Evolutionary conservation across 2,329 filamentous ascomycete genomes (phyloP).

Genomic region (Monosporascus sp.): DNA sequence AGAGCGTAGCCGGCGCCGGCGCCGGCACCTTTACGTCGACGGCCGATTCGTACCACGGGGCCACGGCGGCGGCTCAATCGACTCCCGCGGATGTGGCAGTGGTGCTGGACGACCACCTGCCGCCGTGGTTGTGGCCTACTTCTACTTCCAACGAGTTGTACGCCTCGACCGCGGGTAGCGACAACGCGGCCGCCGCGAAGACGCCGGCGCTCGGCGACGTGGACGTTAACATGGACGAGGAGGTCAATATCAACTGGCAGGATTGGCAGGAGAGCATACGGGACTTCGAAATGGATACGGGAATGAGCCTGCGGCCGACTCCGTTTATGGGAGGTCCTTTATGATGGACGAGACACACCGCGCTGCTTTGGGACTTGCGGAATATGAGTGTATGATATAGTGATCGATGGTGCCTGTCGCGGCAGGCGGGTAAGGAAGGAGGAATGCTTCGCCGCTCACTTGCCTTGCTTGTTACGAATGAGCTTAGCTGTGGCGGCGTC

Average conservation of each 20-base stretch:
- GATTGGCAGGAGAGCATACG: conserved; percentile 40
- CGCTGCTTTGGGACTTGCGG: too few species aligned
- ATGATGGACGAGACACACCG: background rate
- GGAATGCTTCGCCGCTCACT: background rate
- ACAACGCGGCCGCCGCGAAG: conserved; percentile 19
- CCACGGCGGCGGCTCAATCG: conserved; percentile 13
- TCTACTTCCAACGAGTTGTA: conserved; percentile 6
- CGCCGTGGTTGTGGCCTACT: conserved; percentile 38
- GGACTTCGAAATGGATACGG: conserved; percentile 29
- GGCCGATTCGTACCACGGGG: conserved; percentile 1
- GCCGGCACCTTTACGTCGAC: conserved; percentile 4
- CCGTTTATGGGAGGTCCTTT: conserved; percentile 25
- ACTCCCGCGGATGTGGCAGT: background rate
- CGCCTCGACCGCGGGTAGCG: background rate
- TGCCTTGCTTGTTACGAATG: too few species aligned
- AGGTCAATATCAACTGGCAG: conserved; percentile 41
- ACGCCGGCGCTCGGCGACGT: conserved; percentile 23
- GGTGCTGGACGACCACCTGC: conserved; percentile 27
- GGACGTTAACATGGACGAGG: conserved; percentile 29
- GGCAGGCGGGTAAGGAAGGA: background rate
- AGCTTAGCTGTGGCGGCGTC: background rate
- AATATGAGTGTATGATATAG: too few species aligned
- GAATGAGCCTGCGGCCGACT: conserved; percentile 19
- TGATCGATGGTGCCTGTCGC: too few species aligned
- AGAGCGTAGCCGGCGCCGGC: conserved; percentile 7